Base-by-base conservation (phyloP, 2,329 filamentous ascomycete genomes). In the Penicillium sp. region DNA sequence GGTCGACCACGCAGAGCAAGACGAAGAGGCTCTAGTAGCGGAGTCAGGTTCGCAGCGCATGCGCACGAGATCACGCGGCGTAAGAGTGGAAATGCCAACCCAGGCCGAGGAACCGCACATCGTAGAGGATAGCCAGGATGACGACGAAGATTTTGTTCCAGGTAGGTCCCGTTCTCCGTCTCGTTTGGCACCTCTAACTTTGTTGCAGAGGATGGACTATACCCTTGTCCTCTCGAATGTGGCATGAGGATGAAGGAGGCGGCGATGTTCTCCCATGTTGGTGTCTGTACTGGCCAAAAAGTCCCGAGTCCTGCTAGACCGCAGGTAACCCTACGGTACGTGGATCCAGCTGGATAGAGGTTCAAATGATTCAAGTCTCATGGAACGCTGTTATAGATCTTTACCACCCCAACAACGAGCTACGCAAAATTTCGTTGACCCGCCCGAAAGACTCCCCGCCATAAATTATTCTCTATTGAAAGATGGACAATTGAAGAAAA, bases 391-490 rank as follows among this genome's bases (percentile, higher is more conserved):
- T 38, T 49, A 49, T 49, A 68, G 65, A 43, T 59, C 58, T 16
- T 51, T 65, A 54, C 63, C 61, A 53, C 61, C 44, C 46, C 52
- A 52, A 54, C 31, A 57, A 18, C 61, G 52, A 47, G 57, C 46
- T 51, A 29, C 49, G 41, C 61, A 51, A 47, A 57, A 46, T 44
- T 34, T 53, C 8, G 24, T 60, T 52, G 58, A 68, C 77, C 62
- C 72, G 31, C 76, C 77, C 21, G 85, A 90, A 45, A 83, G 88
- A 31, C 76, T 96, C 9, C 88, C 94, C 0, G 84, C 89, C 9
- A 79, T 96, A 16, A 94, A 90, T 65, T 97, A 96, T 71, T 87
- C 86, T 21, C 81, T 96, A 68, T 74, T 96, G n/a, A 95, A 87
- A 67, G 93, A 97, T 21, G 76, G 73, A 0, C 82, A 83, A 2